Base-by-base conservation (phyloP, 106 monocot genomes). In the Allium sativum region DNA sequence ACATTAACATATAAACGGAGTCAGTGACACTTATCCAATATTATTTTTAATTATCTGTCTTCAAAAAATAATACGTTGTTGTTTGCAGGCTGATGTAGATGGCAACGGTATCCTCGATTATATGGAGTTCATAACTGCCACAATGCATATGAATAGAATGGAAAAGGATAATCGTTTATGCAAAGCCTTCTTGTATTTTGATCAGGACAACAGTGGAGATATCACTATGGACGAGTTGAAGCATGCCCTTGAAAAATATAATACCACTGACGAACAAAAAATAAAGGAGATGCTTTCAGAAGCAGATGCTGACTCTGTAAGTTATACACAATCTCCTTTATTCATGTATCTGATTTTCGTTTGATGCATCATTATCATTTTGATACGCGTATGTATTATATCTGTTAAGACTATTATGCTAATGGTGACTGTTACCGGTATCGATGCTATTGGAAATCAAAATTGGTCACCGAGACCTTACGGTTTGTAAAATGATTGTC, bases 161-260 rank as follows among this genome's bases (percentile, higher is more conserved):
- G 87, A 92, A 54, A 84, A 67, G 53, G 92, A 92, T 58, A 70
- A 86, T 60, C 80, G 77, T 65, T 64, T 92, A 40, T 77, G 72
- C 63, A 84, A 81, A 68, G 92, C 87, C 55, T 92, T 92, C 61
- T 76, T 81, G 53, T 87, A 87, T 72, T 92, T 92, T 68, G 92
- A 92, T 55, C 69, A 74, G 61, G 93, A 93, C 66, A 73, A 69
- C 17, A 93, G 89, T 71, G 93, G 93, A 68, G 82, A 79, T 40
- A 84, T 93, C 66, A 87, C 92, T 55, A 72, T 75, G 68, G 84
- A 84, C 13, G 92, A 93, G 58, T 13, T 93, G 65, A 79, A 84
- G 70, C 76, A 93, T 45, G 79, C 79, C 42, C 79, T 93, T 9
- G 62, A 52, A 40, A 65, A 88, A 64, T 84, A 93, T 71, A 87